Evolutionary conservation across 345 rosid species (phyloP).

Genomic region (Populus tremula): DNA sequence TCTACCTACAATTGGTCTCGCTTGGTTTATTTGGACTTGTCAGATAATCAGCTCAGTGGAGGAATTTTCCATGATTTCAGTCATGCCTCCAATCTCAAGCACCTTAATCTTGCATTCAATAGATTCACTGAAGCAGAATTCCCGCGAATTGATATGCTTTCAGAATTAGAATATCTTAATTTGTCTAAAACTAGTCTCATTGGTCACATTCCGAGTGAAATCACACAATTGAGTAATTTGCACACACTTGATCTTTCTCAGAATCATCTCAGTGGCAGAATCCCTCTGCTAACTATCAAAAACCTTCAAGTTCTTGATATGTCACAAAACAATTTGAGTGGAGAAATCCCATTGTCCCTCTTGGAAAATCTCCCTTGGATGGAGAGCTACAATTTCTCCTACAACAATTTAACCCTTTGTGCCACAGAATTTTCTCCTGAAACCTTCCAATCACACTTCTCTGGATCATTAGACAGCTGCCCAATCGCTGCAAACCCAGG

Average conservation of each 20-base stretch:
- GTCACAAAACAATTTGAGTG: slow-evolving; percentile 75
- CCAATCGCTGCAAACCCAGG: slow-evolving; percentile 83
- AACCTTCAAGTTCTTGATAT: slow-evolving; percentile 63
- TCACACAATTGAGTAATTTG: slow-evolving; percentile 48
- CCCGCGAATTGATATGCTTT: slow-evolving; percentile 46
- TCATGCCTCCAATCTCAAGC: slow-evolving; percentile 52
- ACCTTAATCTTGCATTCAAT: slow-evolving; percentile 78
- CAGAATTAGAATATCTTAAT: slow-evolving; percentile 66
- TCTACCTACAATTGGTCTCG: slow-evolving; percentile 51
- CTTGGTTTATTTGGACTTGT: slow-evolving; percentile 73
- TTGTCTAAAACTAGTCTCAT: slow-evolving; percentile 60
- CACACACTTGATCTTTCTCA: slow-evolving; percentile 68
- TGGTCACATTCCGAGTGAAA: slow-evolving; percentile 62
- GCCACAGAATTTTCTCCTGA: slow-evolving; percentile 43
- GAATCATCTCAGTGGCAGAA: slow-evolving; percentile 62
- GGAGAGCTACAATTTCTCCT: slow-evolving; percentile 81
- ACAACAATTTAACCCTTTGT: slow-evolving; percentile 83
- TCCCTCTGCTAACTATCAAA: slow-evolving; percentile 46
- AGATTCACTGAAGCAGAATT: slow-evolving; percentile 59
- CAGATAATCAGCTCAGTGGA: slow-evolving; percentile 82
- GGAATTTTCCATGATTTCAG: slow-evolving; percentile 51
- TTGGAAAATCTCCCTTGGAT: slow-evolving; percentile 54
- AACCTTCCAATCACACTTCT: slow-evolving; percentile 48
- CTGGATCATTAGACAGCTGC: slow-evolving; percentile 64
- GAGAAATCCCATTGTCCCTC: slow-evolving; percentile 61